phyloP scores from a whole-genome alignment of 768 basidiomycete genomes.

The Trametes elegans region DNA sequence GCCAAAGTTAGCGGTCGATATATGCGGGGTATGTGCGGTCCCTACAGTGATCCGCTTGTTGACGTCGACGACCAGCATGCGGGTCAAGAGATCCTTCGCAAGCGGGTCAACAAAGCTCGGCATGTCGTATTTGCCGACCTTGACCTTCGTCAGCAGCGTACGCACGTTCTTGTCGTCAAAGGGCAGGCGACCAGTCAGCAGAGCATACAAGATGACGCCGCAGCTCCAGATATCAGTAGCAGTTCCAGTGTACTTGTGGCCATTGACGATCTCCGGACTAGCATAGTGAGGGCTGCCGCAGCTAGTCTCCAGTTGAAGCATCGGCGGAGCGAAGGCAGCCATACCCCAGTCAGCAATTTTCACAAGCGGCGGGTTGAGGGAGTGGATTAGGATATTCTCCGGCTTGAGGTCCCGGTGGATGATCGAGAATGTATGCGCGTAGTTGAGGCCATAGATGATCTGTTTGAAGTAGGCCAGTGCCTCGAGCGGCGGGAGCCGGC shows the following conservation, averaged over 20 bases:
- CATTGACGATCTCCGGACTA: conserved; percentile 93
- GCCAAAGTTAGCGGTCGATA: not conserved
- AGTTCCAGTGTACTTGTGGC: conserved; percentile 83
- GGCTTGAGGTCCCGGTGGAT: conserved; percentile 98
- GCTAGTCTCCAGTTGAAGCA: conserved; percentile 85
- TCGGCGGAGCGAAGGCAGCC: conserved; percentile 91
- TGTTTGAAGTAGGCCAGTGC: conserved; percentile 94
- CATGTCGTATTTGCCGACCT: conserved; percentile 80
- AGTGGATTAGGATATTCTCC: conserved; percentile 92
- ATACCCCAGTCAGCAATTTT: conserved; percentile 99
- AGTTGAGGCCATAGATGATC: conserved; percentile 92
- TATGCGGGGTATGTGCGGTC: conserved; percentile 6
- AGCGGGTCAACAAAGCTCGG: conserved; percentile 78
- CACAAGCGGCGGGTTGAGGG: conserved; percentile 74
- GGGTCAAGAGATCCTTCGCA: conserved; percentile 77
- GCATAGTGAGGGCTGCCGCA: conserved; percentile 98
- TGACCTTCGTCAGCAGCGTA: conserved; percentile 80
- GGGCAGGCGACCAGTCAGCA: conserved; percentile 87
- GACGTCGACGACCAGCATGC: conserved; percentile 90
- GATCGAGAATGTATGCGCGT: conserved; percentile 96
- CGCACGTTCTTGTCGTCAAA: conserved; percentile 91
- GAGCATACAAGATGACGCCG: conserved; percentile 88
- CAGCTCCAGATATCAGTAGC: conserved; percentile 97
- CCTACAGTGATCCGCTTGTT: conserved; percentile 75
- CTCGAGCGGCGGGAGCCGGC: conserved; percentile 74